A percentile compares a stretch with the other conserved stretches of the same genome.
Evolutionary conservation across 2,329 filamentous ascomycete species (phyloP).

Genomic region (Thelonectria blattea): DNA sequence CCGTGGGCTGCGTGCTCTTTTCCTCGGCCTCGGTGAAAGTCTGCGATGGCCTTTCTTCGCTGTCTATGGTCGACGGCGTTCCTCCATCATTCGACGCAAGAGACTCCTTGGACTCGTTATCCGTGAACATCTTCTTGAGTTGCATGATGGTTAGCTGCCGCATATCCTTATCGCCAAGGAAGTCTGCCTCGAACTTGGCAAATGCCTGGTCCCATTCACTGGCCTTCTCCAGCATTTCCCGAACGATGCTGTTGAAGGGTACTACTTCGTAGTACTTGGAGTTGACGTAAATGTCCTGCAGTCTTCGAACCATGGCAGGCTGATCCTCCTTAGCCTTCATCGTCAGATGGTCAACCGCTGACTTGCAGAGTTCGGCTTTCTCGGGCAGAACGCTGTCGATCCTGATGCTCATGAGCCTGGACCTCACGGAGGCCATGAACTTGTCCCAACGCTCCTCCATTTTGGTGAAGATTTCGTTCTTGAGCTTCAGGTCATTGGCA

Average conservation of each 20-base stretch:
- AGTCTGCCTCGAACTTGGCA: constrained; percentile 88
- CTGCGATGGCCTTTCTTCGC: constrained; percentile 55
- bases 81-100: constrained; percentile 70
- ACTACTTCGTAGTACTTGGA: constrained; percentile 98
- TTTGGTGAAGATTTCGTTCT: constrained; percentile 87
- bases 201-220: constrained; percentile 94
- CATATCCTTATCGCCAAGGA: constrained; percentile 96
- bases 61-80: constrained; percentile 59
- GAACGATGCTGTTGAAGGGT: constrained; percentile 85
- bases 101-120: constrained; percentile 83
- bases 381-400: constrained; percentile 90
- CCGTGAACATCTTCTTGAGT: constrained; percentile 91
- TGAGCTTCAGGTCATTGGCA: constrained; percentile 87
- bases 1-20: constrained; percentile 52
- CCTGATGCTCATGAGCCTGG: constrained; percentile 84
- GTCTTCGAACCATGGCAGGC: constrained; percentile 70
- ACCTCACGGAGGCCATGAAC: constrained; percentile 87
- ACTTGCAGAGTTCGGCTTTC: constrained; percentile 80
- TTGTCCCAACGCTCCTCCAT: constrained; percentile 82
- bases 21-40: constrained; percentile 55
- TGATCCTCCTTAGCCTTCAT: constrained; percentile 88
- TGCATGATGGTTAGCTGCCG: constrained; percentile 89
- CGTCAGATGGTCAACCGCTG: constrained; percentile 78
- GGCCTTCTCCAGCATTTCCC: constrained; percentile 90
- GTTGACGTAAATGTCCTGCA: constrained; percentile 90